Evolutionary conservation across 495 filamentous ascomycete genomes (phyloP).

Genomic region (Diplogelasinospora grovesii): DNA sequence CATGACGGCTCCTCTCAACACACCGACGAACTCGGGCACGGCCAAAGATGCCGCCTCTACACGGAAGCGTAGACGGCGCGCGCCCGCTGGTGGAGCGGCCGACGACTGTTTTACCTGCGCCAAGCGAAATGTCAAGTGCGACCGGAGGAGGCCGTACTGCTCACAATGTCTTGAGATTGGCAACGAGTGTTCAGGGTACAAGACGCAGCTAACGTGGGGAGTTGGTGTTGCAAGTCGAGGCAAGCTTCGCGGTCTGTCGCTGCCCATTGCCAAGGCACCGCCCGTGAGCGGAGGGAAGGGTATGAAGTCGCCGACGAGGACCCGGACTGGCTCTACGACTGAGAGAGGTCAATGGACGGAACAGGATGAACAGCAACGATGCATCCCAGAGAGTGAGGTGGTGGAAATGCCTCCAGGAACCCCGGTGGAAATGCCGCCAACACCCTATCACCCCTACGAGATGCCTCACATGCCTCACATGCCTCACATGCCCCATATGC

Average conservation of each 20-base stretch:
- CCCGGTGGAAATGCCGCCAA: conserved; percentile 17
- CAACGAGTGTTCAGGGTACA: conserved; percentile 94
- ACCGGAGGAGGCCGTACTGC: conserved; percentile 90
- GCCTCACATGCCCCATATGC: too few relatives aligned
- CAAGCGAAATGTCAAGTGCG: conserved; percentile 76
- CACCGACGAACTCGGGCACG: conserved; percentile 29
- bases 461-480: conserved; percentile 31
- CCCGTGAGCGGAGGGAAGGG: conserved; percentile 46
- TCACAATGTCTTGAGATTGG: conserved; percentile 87
- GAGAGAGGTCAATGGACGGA: conserved; percentile 32
- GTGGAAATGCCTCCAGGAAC: conserved; percentile 11
- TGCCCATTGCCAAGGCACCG: conserved; percentile 74
- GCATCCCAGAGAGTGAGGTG: conserved; percentile 8
- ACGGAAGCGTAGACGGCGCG: conserved; percentile 80
- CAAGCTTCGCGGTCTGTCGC: conserved; percentile 82
- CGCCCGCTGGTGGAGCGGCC: conserved; percentile 79
- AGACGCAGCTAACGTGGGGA: conserved; percentile 96
- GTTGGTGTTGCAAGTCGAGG: conserved; percentile 94
- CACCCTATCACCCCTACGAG: conserved; percentile 35
- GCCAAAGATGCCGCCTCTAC: conserved; percentile 40
- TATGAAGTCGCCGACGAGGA: conserved; percentile 27
- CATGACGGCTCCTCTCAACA: conserved; percentile 42
- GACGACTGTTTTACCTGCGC: conserved; percentile 96
- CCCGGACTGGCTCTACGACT: conserved; percentile 30
- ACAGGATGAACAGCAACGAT: conserved; percentile 31